Evolutionary conservation across 805 yeast genomes (phyloP).

Genomic region (Pichia occidentalis): DNA sequence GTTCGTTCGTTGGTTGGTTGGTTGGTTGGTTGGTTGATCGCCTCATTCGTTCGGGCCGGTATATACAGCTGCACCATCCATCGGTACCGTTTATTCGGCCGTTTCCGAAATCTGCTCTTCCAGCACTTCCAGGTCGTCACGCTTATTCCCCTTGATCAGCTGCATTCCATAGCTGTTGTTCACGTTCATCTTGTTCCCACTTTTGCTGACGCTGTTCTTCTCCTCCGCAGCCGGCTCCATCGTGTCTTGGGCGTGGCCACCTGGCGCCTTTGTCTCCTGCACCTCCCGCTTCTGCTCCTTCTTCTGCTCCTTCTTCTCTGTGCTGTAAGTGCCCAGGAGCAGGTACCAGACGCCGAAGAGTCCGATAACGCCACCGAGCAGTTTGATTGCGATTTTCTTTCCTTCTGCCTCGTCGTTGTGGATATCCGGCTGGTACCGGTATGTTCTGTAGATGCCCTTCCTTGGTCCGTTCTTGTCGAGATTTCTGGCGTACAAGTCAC

Average conservation of each 20-base stretch:
- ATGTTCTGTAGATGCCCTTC: conserved; percentile 18
- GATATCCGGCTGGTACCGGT: conserved; percentile 9
- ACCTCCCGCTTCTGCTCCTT: not conserved
- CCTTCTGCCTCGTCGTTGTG: conserved; percentile 13
- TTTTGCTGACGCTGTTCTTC: not conserved
- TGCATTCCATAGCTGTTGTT: conserved; percentile 13
- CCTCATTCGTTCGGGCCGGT: too few relatives aligned
- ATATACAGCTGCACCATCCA: too few relatives aligned
- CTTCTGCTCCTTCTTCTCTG: conserved; percentile 3
- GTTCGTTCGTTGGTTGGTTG: too few relatives aligned
- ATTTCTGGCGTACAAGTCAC: conserved; percentile 21
- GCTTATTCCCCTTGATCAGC: conserved; percentile 7
- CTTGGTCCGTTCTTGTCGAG: conserved; percentile 17
- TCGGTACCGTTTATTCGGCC: conserved; percentile 8
- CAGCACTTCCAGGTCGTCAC: conserved; percentile 2
- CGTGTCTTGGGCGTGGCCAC: not conserved
- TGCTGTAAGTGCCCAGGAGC: conserved; percentile 8
- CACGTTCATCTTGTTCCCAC: conserved; percentile 6
- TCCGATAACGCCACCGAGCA: conserved; percentile 10
- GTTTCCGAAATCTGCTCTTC: conserved; percentile 11
- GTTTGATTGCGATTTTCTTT: conserved; percentile 9
- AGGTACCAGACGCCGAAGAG: conserved; percentile 12
- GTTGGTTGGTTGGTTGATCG: too few relatives aligned
- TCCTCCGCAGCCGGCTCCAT: not conserved
- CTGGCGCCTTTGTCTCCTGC: not conserved